Percentiles rank a stretch among this genome's conserved stretches.
Evolutionary conservation across 2,329 filamentous ascomycete genomes (phyloP).

Genomic region (Botrytis fabae): DNA sequence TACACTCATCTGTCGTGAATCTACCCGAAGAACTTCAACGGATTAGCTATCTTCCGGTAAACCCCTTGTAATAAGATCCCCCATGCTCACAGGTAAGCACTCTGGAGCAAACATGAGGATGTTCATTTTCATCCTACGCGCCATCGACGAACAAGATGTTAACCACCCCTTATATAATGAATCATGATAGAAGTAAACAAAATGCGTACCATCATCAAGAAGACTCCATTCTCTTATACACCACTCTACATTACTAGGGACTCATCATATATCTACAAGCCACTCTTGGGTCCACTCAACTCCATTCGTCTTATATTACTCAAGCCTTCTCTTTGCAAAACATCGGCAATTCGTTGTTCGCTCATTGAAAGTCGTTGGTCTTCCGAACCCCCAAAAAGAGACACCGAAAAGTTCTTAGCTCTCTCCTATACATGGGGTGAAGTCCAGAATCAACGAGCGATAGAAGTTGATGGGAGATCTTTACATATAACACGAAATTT

Average conservation of each 20-base stretch:
- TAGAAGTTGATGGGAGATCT: neutral
- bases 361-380: neutral
- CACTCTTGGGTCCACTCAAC: neutral
- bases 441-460: neutral
- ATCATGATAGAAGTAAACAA: neutral
- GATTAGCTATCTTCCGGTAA: neutral
- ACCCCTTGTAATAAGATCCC: neutral
- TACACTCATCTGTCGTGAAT: neutral
- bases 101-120: neutral
- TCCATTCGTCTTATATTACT: neutral
- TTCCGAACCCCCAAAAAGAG: neutral
- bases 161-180: neutral
- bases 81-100: neutral
- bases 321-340: neutral
- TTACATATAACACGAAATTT: neutral
- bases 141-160: neutral
- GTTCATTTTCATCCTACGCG: neutral
- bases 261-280: neutral
- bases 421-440: slow-evolving; percentile 1
- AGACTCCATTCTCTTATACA: neutral
- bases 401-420: neutral
- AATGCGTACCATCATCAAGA: neutral
- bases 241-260: neutral
- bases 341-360: neutral
- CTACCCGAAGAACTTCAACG: neutral